These are phyloP conservation scores for Pulveroboletus ravenelii DNA, from an alignment of 768 basidiomycete genomes.

Conservation along the genomic window DNA sequence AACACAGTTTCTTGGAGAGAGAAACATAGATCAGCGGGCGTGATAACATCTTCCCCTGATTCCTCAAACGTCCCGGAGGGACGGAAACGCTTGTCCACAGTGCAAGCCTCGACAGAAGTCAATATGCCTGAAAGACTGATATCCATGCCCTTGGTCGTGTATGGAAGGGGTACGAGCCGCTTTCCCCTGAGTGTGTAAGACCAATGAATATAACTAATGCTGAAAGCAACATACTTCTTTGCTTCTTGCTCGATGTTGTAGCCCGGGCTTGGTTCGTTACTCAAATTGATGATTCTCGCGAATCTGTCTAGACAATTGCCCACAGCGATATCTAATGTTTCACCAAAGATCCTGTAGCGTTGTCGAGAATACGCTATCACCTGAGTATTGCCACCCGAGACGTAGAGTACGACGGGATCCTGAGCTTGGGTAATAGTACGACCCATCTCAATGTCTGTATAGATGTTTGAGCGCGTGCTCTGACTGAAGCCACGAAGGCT, in stretches of 20 bases:
- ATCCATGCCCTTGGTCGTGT: conserved; percentile 99
- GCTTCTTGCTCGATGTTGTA: conserved; percentile 97
- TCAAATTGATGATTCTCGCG: conserved; percentile 87
- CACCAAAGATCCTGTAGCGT: conserved; percentile 96
- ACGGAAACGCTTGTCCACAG: conserved; percentile 80
- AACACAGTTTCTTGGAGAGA: conserved; percentile 96
- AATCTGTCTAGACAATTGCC: conserved; percentile 98
- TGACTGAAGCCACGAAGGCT: conserved; percentile 8
- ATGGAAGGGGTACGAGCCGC: conserved; percentile 78
- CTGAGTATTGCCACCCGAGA: conserved; percentile 98
- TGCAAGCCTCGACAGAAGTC: conserved; percentile 84
- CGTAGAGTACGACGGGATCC: conserved; percentile 95
- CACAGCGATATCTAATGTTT: conserved; percentile 98
- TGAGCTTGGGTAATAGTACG: conserved; percentile 89
- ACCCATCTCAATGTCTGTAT: conserved; percentile 96
- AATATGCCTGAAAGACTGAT: conserved; percentile 93
- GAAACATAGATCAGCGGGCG: conserved; percentile 94
- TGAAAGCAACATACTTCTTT: conserved; percentile 56
- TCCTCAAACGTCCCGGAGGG: conserved; percentile 36
- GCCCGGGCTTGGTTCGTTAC: conserved; percentile 94
- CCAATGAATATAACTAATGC: background rate
- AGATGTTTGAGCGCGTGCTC: background rate
- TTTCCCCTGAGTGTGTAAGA: conserved; percentile 56
- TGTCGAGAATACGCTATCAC: conserved; percentile 98
- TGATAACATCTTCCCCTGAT: conserved; percentile 64